Percentiles rank a stretch among this genome's conserved stretches.
Evolutionary conservation across 257 asterid species (phyloP).

Genomic region (Solanum medicagineum): DNA sequence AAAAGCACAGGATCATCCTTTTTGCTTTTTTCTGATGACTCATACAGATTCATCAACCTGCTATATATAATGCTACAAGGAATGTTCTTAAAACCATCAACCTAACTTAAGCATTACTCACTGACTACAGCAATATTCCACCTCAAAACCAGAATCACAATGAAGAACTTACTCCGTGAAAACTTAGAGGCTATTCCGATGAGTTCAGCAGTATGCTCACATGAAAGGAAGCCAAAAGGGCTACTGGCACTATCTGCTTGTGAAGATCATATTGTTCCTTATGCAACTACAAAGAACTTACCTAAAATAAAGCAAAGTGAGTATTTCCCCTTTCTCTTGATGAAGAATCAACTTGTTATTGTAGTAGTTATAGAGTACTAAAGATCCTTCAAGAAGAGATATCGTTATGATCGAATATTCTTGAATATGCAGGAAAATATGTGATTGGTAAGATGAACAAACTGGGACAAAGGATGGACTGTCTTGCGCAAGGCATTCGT

Average conservation of each 20-base stretch:
- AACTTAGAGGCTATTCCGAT: background rate
- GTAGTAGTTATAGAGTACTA: background rate
- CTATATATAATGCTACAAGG: background rate
- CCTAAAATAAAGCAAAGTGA: background rate
- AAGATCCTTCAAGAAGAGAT: background rate
- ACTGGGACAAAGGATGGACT: conserved; percentile 13
- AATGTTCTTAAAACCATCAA: background rate
- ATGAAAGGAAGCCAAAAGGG: background rate
- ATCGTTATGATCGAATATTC: background rate
- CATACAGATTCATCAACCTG: background rate
- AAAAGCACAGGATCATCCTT: background rate
- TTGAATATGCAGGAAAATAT: background rate
- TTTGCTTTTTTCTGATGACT: background rate
- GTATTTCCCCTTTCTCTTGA: background rate
- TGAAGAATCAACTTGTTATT: background rate
- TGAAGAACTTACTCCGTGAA: background rate
- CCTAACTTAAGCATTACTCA: background rate
- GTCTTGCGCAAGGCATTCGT: conserved; percentile 29
- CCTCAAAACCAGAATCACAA: background rate
- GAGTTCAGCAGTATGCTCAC: background rate
- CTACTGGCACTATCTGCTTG: background rate
- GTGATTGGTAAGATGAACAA: background rate
- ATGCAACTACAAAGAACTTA: background rate
- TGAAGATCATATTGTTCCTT: background rate
- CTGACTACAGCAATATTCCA: background rate